Percentiles rank a stretch among this genome's conserved stretches.
Evolutionary conservation across 129 eudicot genomes (phyloP).

Genomic region (Scalesia atractyloides): DNA sequence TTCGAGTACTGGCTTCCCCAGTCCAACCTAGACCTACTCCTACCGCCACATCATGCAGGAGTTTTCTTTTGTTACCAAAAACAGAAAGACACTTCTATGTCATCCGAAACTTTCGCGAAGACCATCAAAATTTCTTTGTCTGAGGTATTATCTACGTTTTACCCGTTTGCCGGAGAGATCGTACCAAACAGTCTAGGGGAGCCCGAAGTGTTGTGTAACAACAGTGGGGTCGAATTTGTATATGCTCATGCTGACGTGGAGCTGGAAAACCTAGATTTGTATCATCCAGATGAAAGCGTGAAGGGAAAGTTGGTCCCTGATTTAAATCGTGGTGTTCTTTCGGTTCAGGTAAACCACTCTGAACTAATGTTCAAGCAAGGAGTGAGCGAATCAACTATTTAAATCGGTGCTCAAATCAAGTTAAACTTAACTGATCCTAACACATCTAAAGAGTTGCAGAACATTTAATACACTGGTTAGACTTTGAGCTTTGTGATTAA

Average conservation of each 20-base stretch:
- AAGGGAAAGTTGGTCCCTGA: slow-evolving; percentile 48
- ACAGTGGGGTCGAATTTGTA: slow-evolving; percentile 55
- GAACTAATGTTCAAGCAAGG: too few relatives aligned
- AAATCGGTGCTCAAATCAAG: too few relatives aligned
- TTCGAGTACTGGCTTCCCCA: slow-evolving; percentile 46
- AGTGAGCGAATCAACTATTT: too few relatives aligned
- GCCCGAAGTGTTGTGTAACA: slow-evolving; percentile 58
- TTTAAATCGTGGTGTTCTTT: slow-evolving; percentile 38
- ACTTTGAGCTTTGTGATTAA: too few relatives aligned
- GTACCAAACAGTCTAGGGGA: slow-evolving; percentile 45
- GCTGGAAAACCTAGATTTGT: slow-evolving; percentile 31
- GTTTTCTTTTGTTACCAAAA: slow-evolving; percentile 52
- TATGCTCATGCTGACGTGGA: slow-evolving; percentile 38
- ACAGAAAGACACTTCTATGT: neutral
- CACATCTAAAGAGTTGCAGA: too few relatives aligned
- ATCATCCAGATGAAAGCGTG: slow-evolving; percentile 36
- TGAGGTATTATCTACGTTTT: slow-evolving; percentile 36
- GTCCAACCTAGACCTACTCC: slow-evolving; percentile 59
- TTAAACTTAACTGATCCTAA: too few relatives aligned
- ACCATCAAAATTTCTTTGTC: slow-evolving; percentile 45
- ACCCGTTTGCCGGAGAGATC: slow-evolving; percentile 57
- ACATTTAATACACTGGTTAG: too few relatives aligned
- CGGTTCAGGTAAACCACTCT: slow-evolving; percentile 30
- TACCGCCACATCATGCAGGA: slow-evolving; percentile 44
- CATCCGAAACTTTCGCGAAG: slow-evolving; percentile 13